Base-by-base conservation (phyloP, 2,329 filamentous ascomycete genomes). In the Metarhizium anisopliae region DNA sequence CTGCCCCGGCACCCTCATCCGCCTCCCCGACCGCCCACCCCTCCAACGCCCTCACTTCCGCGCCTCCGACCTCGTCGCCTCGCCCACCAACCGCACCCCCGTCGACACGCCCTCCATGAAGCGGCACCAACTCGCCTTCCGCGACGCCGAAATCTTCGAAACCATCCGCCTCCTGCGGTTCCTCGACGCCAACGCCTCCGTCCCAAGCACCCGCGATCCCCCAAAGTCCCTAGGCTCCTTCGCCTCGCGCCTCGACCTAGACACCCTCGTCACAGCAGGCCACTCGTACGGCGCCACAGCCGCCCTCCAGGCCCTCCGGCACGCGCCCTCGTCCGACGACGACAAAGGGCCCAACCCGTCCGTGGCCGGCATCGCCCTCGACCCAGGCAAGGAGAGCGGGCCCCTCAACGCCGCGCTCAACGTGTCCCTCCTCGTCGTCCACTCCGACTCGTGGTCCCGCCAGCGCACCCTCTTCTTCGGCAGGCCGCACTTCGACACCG, bases 251-350 rank as follows among this genome's bases (percentile, higher is more conserved):
- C 74, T 88, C 6, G 76, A 85, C 64, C 60, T 73, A 29, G 69
- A 76, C 35, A 74, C 77, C 40, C 74, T 85, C 60, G 75, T 81
- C 50, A 73, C 87, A 8, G 79, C 73, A 3, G 84, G 84, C 0
- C 84, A 87, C 64, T 85, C 82, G 0, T 86, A 84, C 68, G 85
- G 85, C 51, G 84, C 83, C 2, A 87, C 85, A 0, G 77, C 81
- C 2, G 83, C 81, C 0, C 71, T 87, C 20, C 82, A 84, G 57
- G 77, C 80, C 3, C 72, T 86, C n/a, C 78, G 78, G 53, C 72
- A 70, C 40, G 77, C 63, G 29, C 60, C 64, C 43, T 59, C 58
- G n/a, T n/a, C n/a, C n/a, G n/a, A n/a, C n/a, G n/a, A n/a, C n/a
- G n/a, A 20, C 20, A 20, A 20, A 3, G 8, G 11, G 38, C 59